These are phyloP conservation scores for Mycena metata DNA, from an alignment of 768 basidiomycete genomes.

Conservation along the genomic window DNA sequence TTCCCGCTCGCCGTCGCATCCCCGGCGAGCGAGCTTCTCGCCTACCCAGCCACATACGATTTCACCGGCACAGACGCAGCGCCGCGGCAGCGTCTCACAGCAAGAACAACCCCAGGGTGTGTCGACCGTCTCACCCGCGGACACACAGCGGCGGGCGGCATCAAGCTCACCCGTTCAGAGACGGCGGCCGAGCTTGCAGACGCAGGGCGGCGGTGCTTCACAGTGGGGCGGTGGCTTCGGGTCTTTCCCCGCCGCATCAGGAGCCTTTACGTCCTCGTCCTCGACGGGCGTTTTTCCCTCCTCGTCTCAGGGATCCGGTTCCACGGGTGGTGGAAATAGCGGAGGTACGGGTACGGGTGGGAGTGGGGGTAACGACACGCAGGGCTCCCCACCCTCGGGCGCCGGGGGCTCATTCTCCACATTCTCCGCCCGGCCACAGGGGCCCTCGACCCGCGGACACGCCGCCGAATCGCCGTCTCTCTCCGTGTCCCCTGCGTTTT, in stretches of 20 bases:
- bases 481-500: neutral
- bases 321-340: neutral
- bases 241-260: neutral
- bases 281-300: too few species aligned
- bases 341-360: neutral
- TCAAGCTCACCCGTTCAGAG: neutral
- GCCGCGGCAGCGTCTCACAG: too few species aligned
- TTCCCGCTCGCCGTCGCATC: too few species aligned
- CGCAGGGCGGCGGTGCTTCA: neutral
- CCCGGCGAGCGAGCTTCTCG: too few species aligned
- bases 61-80: too few species aligned
- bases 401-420: neutral
- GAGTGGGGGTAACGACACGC: neutral
- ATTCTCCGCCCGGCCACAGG: neutral
- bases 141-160: neutral
- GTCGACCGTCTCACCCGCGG: too few species aligned
- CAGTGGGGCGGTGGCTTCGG: slow-evolving; percentile 7
- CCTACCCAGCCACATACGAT: too few species aligned
- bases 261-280: too few species aligned
- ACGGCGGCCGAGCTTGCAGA: neutral
- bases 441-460: neutral
- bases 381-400: neutral
- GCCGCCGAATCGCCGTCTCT: neutral
- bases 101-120: too few species aligned
- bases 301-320: neutral